Evolutionary conservation across 208 protist species (phyloP), one percentile per base, ranked within the genome.

Genomic region (Crithidia thermophila): DNA sequence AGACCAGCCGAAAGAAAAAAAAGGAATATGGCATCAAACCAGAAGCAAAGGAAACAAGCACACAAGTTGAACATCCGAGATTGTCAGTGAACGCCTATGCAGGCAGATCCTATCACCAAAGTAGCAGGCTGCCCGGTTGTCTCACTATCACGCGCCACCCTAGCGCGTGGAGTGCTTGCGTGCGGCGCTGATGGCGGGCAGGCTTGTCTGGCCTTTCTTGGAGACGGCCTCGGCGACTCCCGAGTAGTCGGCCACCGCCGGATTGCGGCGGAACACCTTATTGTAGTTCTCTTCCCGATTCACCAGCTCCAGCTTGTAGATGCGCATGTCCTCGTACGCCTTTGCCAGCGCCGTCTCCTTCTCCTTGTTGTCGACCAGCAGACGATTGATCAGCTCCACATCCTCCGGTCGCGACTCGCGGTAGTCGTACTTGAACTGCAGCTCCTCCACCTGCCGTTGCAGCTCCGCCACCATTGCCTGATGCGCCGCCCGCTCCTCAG

Each of bases 251-350:
- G 80, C 80, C 13, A 88, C 72, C 21, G 67, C 66, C 3, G 90
- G 91, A n/a, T 79, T 71, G 25, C 96, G 63, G 9, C 84, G 77
- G 75, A 98, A 98, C 4, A 95, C 71, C 46, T 97, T 97, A 69
- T 98, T 98, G 81, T 97, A 98, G 65, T 91, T 98, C 52, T 98
- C 93, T 63, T 98, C 97, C 1, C 94, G 79, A 71, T 98, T 98
- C 43, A 95, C 75, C 21, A 98, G 87, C 66, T 98, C 94, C 39
- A 98, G 65, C 75, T 97, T 97, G 83, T 97, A 98, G 43, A 93
- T 72, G 28, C 94, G 90, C 79, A 98, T 82, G 65, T 98, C 94
- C 13, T 94, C 70, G 28, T 89, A 72, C 10, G 89, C 86, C 70
- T 97, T 96, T 47, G 76, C 70, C 25, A 96, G 72, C n/a, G 68